Conservation (phyloP, 2,329 filamentous ascomycete genomes). For the Myriosclerotinia scirpicola region DNA sequence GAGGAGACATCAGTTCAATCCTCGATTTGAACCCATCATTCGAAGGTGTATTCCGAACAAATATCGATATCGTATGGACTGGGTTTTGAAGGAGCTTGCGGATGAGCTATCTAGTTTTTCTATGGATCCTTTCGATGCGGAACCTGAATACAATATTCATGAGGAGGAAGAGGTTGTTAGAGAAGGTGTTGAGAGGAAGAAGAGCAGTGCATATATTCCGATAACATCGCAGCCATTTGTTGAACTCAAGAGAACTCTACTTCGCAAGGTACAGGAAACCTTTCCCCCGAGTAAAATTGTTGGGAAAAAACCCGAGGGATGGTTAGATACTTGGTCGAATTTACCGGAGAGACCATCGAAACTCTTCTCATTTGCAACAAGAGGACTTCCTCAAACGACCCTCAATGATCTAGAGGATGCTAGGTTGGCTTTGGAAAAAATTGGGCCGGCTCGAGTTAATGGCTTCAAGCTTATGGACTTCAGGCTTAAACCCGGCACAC, state of each 20-base stretch:
- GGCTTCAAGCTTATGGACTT: conserved; percentile 10
- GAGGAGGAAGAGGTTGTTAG: not conserved
- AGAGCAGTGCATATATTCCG: conserved; percentile 11
- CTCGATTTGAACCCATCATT: conserved; percentile 16
- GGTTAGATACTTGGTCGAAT: conserved; percentile 2
- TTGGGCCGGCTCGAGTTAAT: conserved; percentile 15
- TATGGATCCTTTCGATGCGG: conserved; percentile 1
- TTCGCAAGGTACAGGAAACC: conserved; percentile 1
- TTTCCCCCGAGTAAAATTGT: conserved; percentile 2
- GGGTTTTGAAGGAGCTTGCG: conserved; percentile 7
- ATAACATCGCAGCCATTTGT: conserved; percentile 15
- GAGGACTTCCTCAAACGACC: not conserved
- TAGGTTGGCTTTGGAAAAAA: not conserved
- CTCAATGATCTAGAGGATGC: conserved; percentile 9
- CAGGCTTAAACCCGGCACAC: not conserved
- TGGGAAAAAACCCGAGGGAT: conserved; percentile 10
- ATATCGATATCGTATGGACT: conserved; percentile 6
- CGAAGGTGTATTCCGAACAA: conserved; percentile 5
- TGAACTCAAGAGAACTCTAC: conserved; percentile 3
- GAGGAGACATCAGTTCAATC: conserved; percentile 5
- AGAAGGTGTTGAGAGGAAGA: not conserved
- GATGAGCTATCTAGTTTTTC: not conserved
- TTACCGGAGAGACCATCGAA: conserved; percentile 6
- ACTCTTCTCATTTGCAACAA: conserved; percentile 5
- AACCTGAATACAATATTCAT: not conserved